A percentile compares a stretch with the other conserved stretches of the same genome.
phyloP scores from a whole-genome alignment of 352 stramenopile genomes.

The Pythium brassicae region DNA sequence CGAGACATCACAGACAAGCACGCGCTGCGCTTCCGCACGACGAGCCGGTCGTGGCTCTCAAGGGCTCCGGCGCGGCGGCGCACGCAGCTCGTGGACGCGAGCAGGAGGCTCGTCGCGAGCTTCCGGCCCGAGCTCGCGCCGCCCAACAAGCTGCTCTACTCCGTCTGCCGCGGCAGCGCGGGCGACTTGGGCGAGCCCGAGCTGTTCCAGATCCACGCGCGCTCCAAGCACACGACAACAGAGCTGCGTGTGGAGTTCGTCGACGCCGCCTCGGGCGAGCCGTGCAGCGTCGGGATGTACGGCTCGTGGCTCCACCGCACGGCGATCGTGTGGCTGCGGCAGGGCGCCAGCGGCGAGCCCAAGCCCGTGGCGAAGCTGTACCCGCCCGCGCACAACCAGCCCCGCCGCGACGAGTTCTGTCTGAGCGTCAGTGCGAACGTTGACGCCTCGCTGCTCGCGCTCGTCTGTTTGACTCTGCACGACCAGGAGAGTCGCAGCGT shows the following conservation, averaged over 20 bases:
- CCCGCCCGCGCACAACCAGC: neutral
- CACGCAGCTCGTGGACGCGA: neutral
- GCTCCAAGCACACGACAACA: neutral
- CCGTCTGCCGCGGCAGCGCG: neutral
- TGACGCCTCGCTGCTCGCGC: constrained; percentile 1
- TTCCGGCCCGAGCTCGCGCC: neutral
- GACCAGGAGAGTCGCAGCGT: neutral
- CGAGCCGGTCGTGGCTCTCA: neutral
- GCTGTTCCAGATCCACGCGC: constrained; percentile 1
- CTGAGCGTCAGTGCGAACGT: constrained; percentile 1
- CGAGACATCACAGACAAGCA: constrained; percentile 4
- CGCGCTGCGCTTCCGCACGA: constrained; percentile 1
- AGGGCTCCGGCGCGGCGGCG: neutral
- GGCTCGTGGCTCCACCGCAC: constrained; percentile 4
- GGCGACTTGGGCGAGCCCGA: neutral
- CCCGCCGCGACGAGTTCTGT: neutral
- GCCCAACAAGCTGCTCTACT: neutral
- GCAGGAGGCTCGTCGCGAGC: neutral
- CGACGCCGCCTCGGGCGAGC: neutral
- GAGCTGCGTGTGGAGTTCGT: constrained; percentile 1
- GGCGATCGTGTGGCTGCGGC: neutral
- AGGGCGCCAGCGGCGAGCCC: neutral
- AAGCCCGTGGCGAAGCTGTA: constrained; percentile 2
- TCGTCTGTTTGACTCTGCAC: constrained; percentile 3
- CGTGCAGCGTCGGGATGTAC: neutral